These are phyloP conservation scores for Vinca major DNA, from an alignment of 305 asterid genomes.

Conservation along the genomic window DNA sequence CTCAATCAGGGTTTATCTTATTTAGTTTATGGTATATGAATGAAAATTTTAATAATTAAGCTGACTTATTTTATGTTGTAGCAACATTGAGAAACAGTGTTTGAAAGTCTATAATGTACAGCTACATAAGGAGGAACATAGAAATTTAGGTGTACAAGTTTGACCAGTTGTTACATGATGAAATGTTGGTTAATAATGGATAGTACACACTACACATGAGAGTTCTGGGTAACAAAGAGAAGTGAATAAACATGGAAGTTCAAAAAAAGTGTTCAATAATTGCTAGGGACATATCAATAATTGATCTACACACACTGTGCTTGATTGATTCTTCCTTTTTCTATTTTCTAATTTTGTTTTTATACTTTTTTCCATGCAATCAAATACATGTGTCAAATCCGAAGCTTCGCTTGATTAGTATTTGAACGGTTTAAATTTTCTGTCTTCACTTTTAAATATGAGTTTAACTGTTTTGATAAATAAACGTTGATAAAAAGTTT, in stretches of 20 bases:
- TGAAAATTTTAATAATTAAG: no score
- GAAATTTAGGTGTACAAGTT: neutral
- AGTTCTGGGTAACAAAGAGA: neutral
- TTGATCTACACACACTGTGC: slow-evolving; percentile 20
- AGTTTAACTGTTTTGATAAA: no score
- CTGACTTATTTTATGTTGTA: no score
- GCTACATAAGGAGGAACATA: neutral
- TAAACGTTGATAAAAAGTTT: no score
- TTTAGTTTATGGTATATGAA: no score
- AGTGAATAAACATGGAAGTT: neutral
- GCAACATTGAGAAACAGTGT: no score
- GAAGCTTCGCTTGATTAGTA: no score
- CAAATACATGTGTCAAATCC: neutral
- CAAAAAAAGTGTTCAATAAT: slow-evolving; percentile 43
- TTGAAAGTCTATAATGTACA: neutral
- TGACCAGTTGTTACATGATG: neutral
- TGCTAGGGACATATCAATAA: slow-evolving; percentile 21
- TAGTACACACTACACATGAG: no score
- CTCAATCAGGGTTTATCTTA: no score
- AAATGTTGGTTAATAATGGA: neutral
- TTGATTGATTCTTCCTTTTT: slow-evolving; percentile 30
- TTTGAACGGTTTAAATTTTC: no score
- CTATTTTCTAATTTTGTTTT: slow-evolving; percentile 9
- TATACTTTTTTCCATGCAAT: neutral
- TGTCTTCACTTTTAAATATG: no score